phyloP scores from a whole-genome alignment of 768 basidiomycete species.

The Suillus spraguei region DNA sequence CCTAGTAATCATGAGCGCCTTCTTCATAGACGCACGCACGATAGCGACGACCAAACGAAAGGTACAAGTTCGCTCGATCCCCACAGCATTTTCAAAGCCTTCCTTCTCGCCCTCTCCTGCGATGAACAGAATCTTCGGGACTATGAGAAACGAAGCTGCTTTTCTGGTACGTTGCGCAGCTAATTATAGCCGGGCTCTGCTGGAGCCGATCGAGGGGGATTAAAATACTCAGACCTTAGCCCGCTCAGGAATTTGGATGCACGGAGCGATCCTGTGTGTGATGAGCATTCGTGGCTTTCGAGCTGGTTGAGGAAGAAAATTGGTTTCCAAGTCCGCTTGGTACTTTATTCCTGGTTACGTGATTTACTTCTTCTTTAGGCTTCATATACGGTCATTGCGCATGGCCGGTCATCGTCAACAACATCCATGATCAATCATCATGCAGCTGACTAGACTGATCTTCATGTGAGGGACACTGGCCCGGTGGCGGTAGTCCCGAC shows the following conservation, averaged over 20 bases:
- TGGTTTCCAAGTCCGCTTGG: background rate
- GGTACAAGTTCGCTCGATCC: background rate
- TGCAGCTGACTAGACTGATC: no score
- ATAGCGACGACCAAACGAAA: background rate
- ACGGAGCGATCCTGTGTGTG: conserved; percentile 44
- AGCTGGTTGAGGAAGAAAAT: conserved; percentile 32
- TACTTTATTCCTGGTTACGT: background rate
- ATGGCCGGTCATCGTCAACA: no score
- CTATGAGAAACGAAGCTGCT: background rate
- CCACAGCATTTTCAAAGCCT: background rate
- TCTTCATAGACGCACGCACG: conserved; percentile 1
- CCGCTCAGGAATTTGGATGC: conserved; percentile 46
- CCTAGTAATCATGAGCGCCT: background rate
- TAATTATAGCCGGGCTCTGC: no score
- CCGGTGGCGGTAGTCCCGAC: no score
- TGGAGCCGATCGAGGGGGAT: conserved; percentile 64
- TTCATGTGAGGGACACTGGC: no score
- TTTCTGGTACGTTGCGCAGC: background rate
- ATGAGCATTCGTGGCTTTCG: conserved; percentile 73
- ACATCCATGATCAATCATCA: no score
- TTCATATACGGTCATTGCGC: no score
- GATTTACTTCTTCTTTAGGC: no score
- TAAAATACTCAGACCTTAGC: conserved; percentile 74
- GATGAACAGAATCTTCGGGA: background rate
- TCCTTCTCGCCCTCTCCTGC: background rate